A percentile compares a stretch with the other conserved stretches of the same genome.
Evolutionary conservation across 139 green algal species (phyloP).

Genomic region (Trebouxia sp.): DNA sequence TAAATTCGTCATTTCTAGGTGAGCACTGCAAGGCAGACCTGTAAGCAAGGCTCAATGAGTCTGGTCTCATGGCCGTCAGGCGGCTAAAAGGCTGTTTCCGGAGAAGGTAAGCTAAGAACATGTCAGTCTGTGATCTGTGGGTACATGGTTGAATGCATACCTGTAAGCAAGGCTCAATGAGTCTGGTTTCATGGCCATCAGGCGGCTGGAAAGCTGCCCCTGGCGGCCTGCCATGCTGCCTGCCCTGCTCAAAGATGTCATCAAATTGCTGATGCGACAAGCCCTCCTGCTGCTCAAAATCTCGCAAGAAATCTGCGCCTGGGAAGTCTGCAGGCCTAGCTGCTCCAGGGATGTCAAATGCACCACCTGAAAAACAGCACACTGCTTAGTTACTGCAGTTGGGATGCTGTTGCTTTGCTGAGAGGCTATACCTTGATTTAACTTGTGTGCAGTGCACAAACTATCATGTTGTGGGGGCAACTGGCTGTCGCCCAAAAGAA

Average conservation of each 20-base stretch:
- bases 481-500: too few species aligned
- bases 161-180: constrained; percentile 24
- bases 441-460: too few species aligned
- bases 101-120: too few species aligned
- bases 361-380: background rate
- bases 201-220: background rate
- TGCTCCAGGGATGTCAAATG: constrained; percentile 35
- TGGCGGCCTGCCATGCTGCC: background rate
- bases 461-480: too few species aligned
- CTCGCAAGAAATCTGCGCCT: constrained; percentile 16
- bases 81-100: background rate
- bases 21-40: background rate
- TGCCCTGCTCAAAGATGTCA: constrained; percentile 37
- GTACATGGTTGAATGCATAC: background rate
- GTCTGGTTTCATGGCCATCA: background rate
- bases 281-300: background rate
- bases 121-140: too few species aligned
- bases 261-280: constrained; percentile 41
- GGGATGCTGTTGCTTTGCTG: too few species aligned
- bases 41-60: constrained; percentile 22
- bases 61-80: background rate
- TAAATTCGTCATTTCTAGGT: too few species aligned
- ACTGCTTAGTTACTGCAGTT: too few species aligned
- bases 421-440: too few species aligned
- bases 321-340: constrained; percentile 31